Conservation (phyloP, 2,329 filamentous ascomycete genomes). For the Neopestalotiopsis sp. region DNA sequence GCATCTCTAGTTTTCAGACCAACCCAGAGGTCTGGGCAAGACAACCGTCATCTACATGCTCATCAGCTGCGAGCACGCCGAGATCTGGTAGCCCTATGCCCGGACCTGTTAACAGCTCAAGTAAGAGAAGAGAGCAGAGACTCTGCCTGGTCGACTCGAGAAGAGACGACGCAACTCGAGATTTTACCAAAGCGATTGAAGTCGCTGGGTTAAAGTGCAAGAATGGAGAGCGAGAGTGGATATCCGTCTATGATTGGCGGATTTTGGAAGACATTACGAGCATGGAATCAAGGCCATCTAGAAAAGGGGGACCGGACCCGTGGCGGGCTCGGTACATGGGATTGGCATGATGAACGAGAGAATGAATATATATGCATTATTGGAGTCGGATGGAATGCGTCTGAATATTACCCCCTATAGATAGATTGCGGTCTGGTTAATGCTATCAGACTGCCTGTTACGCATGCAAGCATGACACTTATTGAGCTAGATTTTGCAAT, state of each 20-base stretch:
- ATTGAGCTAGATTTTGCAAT: not conserved
- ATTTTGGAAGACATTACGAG: conserved; percentile 46
- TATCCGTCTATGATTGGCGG: conserved; percentile 53
- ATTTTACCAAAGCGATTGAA: conserved; percentile 40
- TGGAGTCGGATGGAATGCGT: conserved; percentile 8
- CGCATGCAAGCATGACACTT: not conserved
- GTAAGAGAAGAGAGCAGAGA: conserved; percentile 23
- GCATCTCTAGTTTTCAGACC: conserved; percentile 39
- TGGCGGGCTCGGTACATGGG: conserved; percentile 52
- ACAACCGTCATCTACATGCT: not conserved
- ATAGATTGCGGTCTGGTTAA: not conserved
- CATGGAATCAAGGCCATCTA: conserved; percentile 41
- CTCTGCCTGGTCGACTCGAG: conserved; percentile 49
- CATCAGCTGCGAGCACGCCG: not conserved
- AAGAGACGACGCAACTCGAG: conserved; percentile 33
- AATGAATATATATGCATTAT: not conserved
- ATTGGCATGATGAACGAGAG: conserved; percentile 41
- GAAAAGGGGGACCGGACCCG: conserved; percentile 41
- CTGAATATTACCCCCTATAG: not conserved
- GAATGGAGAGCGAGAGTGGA: conserved; percentile 39
- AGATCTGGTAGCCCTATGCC: conserved; percentile 2
- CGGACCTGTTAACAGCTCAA: not conserved
- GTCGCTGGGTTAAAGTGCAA: conserved; percentile 31
- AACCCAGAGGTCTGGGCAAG: conserved; percentile 42
- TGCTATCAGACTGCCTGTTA: not conserved